Evolutionary conservation across 768 basidiomycete species (phyloP), one percentile per base, ranked within the genome.

Genomic region (Fomitopsis pulvina): DNA sequence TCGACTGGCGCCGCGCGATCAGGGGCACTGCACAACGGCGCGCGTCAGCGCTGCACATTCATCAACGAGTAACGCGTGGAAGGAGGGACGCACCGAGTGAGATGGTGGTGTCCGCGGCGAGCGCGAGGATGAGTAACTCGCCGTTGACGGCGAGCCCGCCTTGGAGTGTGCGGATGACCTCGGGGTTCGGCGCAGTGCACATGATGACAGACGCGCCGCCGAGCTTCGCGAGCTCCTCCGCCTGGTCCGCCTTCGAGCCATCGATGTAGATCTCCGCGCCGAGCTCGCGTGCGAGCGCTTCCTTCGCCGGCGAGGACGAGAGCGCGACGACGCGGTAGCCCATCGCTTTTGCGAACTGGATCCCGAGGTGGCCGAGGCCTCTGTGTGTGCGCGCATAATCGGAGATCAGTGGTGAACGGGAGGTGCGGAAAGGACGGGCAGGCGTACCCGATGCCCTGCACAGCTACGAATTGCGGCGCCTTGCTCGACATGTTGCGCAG

Each of bases 181-280:
- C 45, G 14, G 57, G 16, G 52, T 51, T 54, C 27, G 66, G 66
- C n/a, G 64, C 66, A 28, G 67, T 67, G 52, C 59, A 62, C 47
- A 68, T 37, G 46, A 71, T 66, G 30, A 71, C 57, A 45, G 67
- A 66, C 7, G 71, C 71, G 14, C 73, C 71, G 7, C 71, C 69
- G 18, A 71, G 52, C 52, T 67, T 59, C 52, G 65, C 53, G 14
- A 71, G 61, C 21, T 52, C 62, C 39, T 61, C 64, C 26, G 60
- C 66, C 34, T 59, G 52, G 45, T 67, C 56, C 22, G 55, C 57
- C 37, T 58, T 56, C 7, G 60, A 55, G 18, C 60, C 58, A 50
- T 68, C 68, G 43, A 74, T 53, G 60, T 69, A 71, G 18, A 61
- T 52, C 45, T 68, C 59, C 0, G 72, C 71, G 26, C 72, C 72